Base-by-base conservation (phyloP, 345 rosid genomes). In the Salix exigua region DNA sequence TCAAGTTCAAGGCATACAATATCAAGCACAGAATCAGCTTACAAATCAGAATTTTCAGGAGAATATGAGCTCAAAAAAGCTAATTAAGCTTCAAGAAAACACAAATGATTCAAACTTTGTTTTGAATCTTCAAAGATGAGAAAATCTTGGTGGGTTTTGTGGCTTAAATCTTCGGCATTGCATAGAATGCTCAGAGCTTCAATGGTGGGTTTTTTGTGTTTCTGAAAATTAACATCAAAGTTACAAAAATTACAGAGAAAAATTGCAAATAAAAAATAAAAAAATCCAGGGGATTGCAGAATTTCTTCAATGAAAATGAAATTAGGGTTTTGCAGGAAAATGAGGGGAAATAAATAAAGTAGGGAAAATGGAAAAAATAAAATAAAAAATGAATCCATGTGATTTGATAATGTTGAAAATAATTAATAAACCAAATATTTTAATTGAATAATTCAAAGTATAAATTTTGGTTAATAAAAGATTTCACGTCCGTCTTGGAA, bases 401-500 rank as follows among this genome's bases (percentile, higher is more conserved):
- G 68, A 87, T 80, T 85, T 85, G 86, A 87, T 77, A 89, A 81
- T 86, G 73, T 37, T 4, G 71, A 86, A 86, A 60, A 86, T 85
- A 86, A 81, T 82, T 78, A 82, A 77, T 82, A 26, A 42, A 75
- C 78, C 78, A 88, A n/a, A 83, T 94, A 87, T 87, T 88, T 83
- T 86, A 90, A 87, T 89, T 86, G 86, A 77, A 44, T 87, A 89
- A 90, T 78, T 86, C 83, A 86, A 82, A 91, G 90, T 89, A 90
- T 90, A 86, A 87, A 95, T 83, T 91, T 83, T 89, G 91, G 92
- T 95, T 95, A 91, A 90, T 88, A 91, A 88, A 88, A 88, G 82
- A 91, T 82, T 90, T 88, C 88, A 87, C 88, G 98, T 95, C 94
- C 97, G 97, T 89, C 93, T 88, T 80, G 91, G 88, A 84, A 91